Percentiles rank a stretch among this genome's conserved stretches.
Evolutionary conservation across 257 asterid genomes (phyloP).

Genomic region (Capsicum chinense): DNA sequence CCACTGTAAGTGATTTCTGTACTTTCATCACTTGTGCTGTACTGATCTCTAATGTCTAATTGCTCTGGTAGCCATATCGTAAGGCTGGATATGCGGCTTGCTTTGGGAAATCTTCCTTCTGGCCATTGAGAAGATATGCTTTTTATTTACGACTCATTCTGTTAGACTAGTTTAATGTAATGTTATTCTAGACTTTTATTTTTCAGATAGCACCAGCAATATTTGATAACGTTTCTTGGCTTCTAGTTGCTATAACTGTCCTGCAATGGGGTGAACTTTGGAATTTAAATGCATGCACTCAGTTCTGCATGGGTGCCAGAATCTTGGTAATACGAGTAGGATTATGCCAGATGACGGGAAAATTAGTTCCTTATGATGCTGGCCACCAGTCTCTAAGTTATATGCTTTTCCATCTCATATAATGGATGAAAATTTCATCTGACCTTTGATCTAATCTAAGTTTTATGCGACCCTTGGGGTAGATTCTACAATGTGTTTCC

Average conservation of each 20-base stretch:
- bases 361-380: background rate
- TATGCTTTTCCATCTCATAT: background rate
- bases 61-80: background rate
- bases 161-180: background rate
- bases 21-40: conserved; percentile 1
- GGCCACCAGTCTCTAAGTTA: background rate
- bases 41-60: background rate
- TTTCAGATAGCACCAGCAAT: background rate
- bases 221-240: background rate
- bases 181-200: background rate
- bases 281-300: background rate
- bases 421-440: background rate
- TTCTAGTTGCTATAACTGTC: background rate
- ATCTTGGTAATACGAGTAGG: background rate
- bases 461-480: background rate
- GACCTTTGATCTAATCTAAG: background rate
- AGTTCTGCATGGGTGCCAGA: background rate
- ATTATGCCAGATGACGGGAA: background rate
- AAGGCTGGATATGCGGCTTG: background rate
- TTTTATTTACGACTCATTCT: background rate
- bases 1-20: conserved; percentile 72
- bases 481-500: background rate
- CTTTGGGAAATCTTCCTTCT: conserved; percentile 7
- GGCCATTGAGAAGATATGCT: background rate
- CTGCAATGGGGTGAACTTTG: background rate